Conservation (phyloP, 495 filamentous ascomycete species). For the Talaromyces ruber region DNA sequence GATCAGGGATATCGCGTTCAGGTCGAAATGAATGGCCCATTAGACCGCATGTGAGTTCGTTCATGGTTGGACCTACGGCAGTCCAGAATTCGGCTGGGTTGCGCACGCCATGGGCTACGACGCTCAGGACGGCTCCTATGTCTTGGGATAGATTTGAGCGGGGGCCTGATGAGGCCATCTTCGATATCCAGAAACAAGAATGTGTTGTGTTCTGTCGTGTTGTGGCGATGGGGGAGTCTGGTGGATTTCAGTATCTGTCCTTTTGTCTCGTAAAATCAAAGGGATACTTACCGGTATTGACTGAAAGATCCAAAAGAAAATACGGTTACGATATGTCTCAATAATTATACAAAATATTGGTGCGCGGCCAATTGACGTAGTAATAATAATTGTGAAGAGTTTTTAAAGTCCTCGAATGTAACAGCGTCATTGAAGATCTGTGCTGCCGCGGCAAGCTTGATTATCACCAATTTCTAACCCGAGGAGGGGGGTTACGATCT, state of each 20-base stretch:
- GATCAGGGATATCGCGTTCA: conserved; percentile 46
- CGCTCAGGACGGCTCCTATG: conserved; percentile 8
- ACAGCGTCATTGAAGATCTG: background rate
- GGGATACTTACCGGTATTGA: too few relatives aligned
- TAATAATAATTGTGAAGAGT: background rate
- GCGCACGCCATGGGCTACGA: conserved; percentile 17
- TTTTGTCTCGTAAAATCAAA: too few relatives aligned
- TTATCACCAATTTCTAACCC: background rate
- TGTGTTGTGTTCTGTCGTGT: background rate
- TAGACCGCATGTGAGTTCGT: conserved; percentile 29
- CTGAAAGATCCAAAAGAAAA: too few relatives aligned
- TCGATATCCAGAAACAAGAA: background rate
- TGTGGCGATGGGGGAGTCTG: background rate
- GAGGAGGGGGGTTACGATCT: background rate
- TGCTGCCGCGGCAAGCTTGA: background rate
- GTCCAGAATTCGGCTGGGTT: conserved; percentile 26
- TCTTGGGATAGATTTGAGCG: conserved; percentile 10
- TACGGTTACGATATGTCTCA: too few relatives aligned
- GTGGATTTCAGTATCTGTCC: background rate
- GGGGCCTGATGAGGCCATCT: background rate
- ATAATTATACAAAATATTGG: too few relatives aligned
- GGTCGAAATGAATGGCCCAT: conserved; percentile 39
- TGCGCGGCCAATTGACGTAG: too few relatives aligned
- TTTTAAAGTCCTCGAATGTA: background rate
- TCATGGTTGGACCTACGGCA: conserved; percentile 31